Conservation (phyloP, 139 green algal species). For the Coccomyxa sp. region DNA sequence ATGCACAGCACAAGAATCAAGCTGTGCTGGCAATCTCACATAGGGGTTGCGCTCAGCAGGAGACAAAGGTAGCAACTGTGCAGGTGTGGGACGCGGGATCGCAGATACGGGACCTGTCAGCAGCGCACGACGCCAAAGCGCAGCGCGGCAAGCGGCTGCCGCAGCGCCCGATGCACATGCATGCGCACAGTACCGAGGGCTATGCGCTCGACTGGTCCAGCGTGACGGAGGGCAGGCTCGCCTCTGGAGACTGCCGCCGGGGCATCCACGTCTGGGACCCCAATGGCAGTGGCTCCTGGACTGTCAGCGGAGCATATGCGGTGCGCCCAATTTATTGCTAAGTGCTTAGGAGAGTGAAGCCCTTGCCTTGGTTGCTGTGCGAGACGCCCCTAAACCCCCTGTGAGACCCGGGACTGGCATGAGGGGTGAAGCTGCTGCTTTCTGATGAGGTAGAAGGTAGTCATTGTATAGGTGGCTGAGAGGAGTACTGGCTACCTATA, state of each 20-base stretch:
- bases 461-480: too few species aligned
- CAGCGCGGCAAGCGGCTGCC: not conserved
- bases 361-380: too few species aligned
- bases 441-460: too few species aligned
- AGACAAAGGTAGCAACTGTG: too few species aligned
- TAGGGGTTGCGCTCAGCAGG: too few species aligned
- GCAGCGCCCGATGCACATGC: conserved; percentile 7
- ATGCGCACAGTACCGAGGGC: conserved; percentile 65
- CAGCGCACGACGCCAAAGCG: not conserved
- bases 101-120: conserved; percentile 57
- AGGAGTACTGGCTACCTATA: too few species aligned
- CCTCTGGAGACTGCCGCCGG: conserved; percentile 44
- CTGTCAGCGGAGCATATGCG: not conserved
- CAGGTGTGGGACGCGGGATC: conserved; percentile 67
- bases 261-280: conserved; percentile 91
- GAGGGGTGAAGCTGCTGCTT: too few species aligned
- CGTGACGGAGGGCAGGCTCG: conserved; percentile 64
- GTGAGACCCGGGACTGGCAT: too few species aligned
- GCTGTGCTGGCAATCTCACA: too few species aligned
- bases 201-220: conserved; percentile 87
- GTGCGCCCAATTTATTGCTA: not conserved
- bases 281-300: conserved; percentile 18
- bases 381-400: too few species aligned
- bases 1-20: too few species aligned
- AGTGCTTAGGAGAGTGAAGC: too few species aligned